Conservation (phyloP, 169 alveolate species). For the Fabrea salina region DNA sequence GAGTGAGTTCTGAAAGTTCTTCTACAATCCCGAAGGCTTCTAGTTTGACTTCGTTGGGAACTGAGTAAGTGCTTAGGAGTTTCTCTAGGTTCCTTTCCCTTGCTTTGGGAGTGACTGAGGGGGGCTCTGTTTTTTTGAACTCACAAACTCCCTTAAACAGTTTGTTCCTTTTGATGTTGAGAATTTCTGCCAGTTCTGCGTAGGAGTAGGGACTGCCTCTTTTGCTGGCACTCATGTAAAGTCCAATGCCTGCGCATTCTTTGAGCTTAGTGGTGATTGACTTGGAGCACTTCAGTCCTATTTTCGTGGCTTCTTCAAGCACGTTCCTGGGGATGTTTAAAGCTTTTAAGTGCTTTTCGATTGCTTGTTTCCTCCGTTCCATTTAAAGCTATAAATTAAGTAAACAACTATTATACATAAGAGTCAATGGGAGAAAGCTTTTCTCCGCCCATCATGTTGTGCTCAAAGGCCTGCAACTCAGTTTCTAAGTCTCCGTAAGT, state of each 20-base stretch:
- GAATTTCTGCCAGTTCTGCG: background rate
- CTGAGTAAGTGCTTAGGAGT: too few species aligned
- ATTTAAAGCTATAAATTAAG: background rate
- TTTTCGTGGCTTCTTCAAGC: background rate
- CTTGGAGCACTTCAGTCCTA: background rate
- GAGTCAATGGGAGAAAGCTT: slow-evolving; percentile 11
- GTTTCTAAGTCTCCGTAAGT: background rate
- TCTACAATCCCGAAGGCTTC: too few species aligned
- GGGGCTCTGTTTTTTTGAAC: too few species aligned
- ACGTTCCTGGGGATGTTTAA: background rate
- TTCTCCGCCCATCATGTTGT: background rate
- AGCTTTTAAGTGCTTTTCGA: background rate
- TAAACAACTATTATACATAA: background rate
- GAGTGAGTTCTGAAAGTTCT: too few species aligned
- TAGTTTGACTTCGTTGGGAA: too few species aligned
- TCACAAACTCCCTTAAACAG: background rate
- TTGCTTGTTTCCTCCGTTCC: background rate
- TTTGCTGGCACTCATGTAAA: background rate
- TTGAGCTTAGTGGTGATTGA: background rate
- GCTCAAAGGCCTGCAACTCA: background rate
- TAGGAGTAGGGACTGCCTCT: background rate
- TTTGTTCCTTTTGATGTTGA: background rate
- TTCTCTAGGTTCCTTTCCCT: too few species aligned
- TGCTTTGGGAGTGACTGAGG: too few species aligned
- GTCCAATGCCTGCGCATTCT: slow-evolving; percentile 6